phyloP scores from a whole-genome alignment of 129 eudicot species.

The Oenanthe sinensis region DNA sequence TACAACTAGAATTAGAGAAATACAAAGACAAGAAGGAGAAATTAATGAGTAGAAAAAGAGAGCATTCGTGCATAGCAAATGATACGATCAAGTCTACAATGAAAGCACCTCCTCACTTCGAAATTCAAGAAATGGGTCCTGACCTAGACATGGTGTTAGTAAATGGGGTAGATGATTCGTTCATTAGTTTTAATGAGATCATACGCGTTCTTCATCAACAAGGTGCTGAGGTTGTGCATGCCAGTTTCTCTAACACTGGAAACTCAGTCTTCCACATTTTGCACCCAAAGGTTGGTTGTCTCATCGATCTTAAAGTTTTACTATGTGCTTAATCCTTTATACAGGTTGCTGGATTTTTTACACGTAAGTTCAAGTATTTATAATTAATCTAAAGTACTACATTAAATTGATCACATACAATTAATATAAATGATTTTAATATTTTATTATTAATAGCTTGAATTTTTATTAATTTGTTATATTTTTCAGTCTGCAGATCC shows the following conservation, averaged over 20 bases:
- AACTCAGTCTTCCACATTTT: conserved; percentile 35
- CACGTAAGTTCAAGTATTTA: too few species aligned
- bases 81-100: neutral
- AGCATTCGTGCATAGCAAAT: conserved; percentile 7
- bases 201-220: conserved; percentile 25
- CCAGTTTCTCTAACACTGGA: conserved; percentile 31
- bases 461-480: too few species aligned
- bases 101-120: conserved; percentile 16
- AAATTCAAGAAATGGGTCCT: conserved; percentile 36
- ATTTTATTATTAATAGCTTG: too few species aligned
- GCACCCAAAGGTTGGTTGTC: conserved; percentile 30
- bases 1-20: conserved; percentile 34
- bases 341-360: too few species aligned
- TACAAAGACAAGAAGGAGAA: conserved; percentile 30
- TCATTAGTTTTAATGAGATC: conserved; percentile 21
- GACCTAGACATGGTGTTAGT: conserved; percentile 31
- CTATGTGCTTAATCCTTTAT: neutral
- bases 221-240: conserved; percentile 36
- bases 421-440: neutral
- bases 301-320: neutral
- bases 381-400: too few species aligned
- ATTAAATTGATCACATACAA: too few species aligned
- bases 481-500: neutral
- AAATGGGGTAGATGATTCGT: conserved; percentile 26
- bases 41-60: conserved; percentile 17